Evolutionary conservation across 768 basidiomycete species (phyloP).

Genomic region (Boletus rubropictus): DNA sequence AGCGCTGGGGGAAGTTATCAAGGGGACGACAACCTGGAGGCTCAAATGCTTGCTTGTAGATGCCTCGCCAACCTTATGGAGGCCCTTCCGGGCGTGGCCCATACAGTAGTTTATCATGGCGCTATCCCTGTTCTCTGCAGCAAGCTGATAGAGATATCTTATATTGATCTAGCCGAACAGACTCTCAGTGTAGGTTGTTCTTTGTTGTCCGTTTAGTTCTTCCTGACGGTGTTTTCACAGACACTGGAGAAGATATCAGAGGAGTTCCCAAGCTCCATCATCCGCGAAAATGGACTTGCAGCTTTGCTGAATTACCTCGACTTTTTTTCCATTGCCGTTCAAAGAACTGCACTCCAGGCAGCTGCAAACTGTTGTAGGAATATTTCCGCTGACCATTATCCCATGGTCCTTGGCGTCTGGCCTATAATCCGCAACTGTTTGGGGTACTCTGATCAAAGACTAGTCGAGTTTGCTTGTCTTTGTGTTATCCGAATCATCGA

Average conservation of each 20-base stretch:
- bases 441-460: slow-evolving; percentile 85
- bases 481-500: slow-evolving; percentile 94
- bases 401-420: slow-evolving; percentile 85
- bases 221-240: slow-evolving; percentile 38
- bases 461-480: slow-evolving; percentile 95
- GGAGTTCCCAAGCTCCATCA: slow-evolving; percentile 93
- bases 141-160: slow-evolving; percentile 94
- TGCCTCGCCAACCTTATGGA: slow-evolving; percentile 99
- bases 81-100: slow-evolving; percentile 95
- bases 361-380: slow-evolving; percentile 96
- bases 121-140: slow-evolving; percentile 96
- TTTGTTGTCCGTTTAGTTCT: slow-evolving; percentile 1
- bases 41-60: slow-evolving; percentile 92
- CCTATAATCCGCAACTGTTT: slow-evolving; percentile 91
- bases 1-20: slow-evolving; percentile 64
- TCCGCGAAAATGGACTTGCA: slow-evolving; percentile 89
- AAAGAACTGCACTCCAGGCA: slow-evolving; percentile 92
- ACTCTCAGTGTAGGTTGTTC: slow-evolving; percentile 79
- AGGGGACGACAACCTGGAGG: slow-evolving; percentile 86
- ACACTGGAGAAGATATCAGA: slow-evolving; percentile 98
- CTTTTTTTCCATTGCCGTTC: slow-evolving; percentile 97
- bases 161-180: slow-evolving; percentile 97
- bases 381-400: slow-evolving; percentile 81
- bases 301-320: slow-evolving; percentile 94
- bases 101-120: slow-evolving; percentile 96